Evolutionary conservation across 208 protist genomes (phyloP), one percentile per base, ranked within the genome.

Genomic region (Lotmaria passim): DNA sequence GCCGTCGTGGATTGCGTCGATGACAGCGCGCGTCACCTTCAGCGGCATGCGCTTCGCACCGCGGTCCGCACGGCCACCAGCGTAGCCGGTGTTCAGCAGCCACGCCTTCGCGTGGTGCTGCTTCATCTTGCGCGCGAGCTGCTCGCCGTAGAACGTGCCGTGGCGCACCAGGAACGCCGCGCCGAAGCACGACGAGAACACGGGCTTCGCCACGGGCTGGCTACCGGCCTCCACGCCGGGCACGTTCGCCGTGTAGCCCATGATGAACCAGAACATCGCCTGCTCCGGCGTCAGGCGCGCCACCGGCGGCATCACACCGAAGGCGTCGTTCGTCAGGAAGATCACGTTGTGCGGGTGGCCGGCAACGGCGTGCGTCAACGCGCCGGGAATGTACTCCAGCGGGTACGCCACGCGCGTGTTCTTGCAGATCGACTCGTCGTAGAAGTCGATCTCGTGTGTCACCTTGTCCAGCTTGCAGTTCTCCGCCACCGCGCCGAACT

Each of bases 261-360:
- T 89, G 77, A 98, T 96, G 75, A 98, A 98, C 78, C 86, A 87
- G 71, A 91, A 95, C 92, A 98, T 98, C n/a, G 97, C 91, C 85
- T 98, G 97, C 51, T 89, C 83, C 12, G 85, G 83, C 47, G 87
- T 97, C 34, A 99, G 82, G 24, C 88, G 92, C 17, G 87, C 85
- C 11, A 98, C 95, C 21, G 97, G 98, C 51, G 98, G 98, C 51
- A 99, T 93, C 63, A 99, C 96, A 68, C 98, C 98, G 69, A 98
- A 99, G 26, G 97, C 97, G 69, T 99, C 98, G 85, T 98, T 98
- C 21, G 97, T 98, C 74, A 99, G 86, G 75, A 99, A 93, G 72
- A 99, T 97, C 58, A 99, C 86, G 82, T 99, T 98, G 33, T 79
- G 93, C 31, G 98, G 97, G 75, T 98, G 93, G 19, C 85, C 83